Base-by-base conservation (phyloP, 1,284 basidiomycete species). In the Fistulinella cinereoalba region DNA sequence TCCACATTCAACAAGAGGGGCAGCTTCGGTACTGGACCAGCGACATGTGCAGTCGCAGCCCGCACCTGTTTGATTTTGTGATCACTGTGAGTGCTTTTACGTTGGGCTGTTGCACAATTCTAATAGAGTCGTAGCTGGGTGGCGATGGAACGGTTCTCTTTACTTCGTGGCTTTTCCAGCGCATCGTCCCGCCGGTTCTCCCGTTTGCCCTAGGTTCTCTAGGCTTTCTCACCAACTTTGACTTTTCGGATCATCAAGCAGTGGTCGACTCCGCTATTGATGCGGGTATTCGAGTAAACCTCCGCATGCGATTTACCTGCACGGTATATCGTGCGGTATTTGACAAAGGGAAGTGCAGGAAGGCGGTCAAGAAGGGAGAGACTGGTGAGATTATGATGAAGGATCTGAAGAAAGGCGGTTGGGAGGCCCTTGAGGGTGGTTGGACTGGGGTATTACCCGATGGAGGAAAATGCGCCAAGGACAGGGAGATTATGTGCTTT, bases 81-180 rank as follows among this genome's bases (percentile, higher is more conserved):
- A 78, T 99, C 43, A 99, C 97, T 22, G 92, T 95, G 60, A 69
- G 88, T 74, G 13, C 15, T 32, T 29, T 12, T 41, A 37, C 50
- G 24, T 37, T 40, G 47, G 50, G 13, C 4, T 29, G 37, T 38
- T 22, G 12, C 34, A 15, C 47, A 48, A 28, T 51, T 43, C 56
- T 54, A 31, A 47, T 57, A 13, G 39, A 22, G 23, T 23, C 27
- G 34, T 51, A 95, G 88, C 85, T 97, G 50, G 97, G 97, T 37
- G 97, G 97, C 15, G 97, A 99, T 65, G 97, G 97, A 11, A 99
- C 97, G 1, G 96, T 99, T 1, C 80, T 99, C 18, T 99, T 98
- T 73, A 97, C 97, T 6, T 99, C 97, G 4, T 99, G 97, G 97
- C 77, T 99, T 28, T 99, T 99, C 76, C 97, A 99, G 66, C 84